Evolutionary conservation across 257 asterid genomes (phyloP).

Genomic region (Striga asiatica): DNA sequence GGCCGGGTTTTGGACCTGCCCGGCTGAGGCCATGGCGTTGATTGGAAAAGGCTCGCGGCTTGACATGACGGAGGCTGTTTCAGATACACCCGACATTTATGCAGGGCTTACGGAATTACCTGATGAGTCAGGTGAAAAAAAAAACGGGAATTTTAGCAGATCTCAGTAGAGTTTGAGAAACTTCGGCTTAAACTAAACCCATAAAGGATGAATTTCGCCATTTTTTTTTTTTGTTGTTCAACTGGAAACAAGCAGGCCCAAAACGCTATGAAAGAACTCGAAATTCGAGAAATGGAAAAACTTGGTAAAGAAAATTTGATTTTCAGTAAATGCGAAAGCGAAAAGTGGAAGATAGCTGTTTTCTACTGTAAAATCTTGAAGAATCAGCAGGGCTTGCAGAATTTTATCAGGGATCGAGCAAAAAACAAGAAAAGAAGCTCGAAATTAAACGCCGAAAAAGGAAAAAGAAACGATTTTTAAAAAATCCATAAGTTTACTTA

Average conservation of each 20-base stretch:
- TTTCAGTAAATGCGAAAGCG: conserved; percentile 10
- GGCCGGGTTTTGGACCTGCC: too few relatives aligned
- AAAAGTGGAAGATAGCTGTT: conserved; percentile 13
- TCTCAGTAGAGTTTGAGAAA: conserved; percentile 15
- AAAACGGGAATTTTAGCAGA: conserved; percentile 13
- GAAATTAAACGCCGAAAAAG: conserved; percentile 20
- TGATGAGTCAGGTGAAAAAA: too few relatives aligned
- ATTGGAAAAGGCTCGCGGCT: conserved; percentile 21
- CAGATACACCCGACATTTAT: conserved; percentile 24
- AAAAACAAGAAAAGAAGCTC: conserved; percentile 15
- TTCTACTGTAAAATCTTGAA: conserved; percentile 14
- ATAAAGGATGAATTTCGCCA: too few relatives aligned
- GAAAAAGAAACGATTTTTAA: conserved; percentile 20
- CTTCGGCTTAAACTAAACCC: too few relatives aligned
- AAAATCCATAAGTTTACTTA: conserved; percentile 20
- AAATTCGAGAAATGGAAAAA: conserved; percentile 1
- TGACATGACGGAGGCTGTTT: conserved; percentile 19
- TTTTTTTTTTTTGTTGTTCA: too few relatives aligned
- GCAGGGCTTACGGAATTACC: conserved; percentile 21
- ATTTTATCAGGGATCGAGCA: conserved; percentile 21
- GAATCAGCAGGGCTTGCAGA: conserved; percentile 14
- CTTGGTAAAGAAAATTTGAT: too few relatives aligned
- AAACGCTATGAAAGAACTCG: too few relatives aligned
- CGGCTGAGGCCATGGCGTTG: too few relatives aligned
- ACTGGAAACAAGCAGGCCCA: too few relatives aligned